phyloP scores from a whole-genome alignment of 2,329 filamentous ascomycete species.

The Macrophomina tecta region DNA sequence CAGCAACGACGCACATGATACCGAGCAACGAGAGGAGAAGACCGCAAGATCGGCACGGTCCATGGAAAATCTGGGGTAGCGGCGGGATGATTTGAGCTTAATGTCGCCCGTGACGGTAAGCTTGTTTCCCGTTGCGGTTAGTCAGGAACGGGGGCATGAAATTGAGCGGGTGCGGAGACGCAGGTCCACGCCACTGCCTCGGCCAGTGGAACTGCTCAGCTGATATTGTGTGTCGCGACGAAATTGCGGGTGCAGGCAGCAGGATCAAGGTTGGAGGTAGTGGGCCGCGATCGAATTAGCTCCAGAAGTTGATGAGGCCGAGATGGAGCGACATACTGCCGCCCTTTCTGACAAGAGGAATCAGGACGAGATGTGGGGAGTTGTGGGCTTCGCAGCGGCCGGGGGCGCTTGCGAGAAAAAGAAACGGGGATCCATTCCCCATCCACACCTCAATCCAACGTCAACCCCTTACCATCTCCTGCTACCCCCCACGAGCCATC shows the following conservation, averaged over 20 bases:
- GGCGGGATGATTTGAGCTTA: conserved; percentile 18
- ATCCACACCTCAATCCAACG: background rate
- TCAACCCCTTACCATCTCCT: background rate
- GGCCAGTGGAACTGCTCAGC: background rate
- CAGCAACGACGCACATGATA: conserved; percentile 1
- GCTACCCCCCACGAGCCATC: background rate
- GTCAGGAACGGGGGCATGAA: conserved; percentile 3
- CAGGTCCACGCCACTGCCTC: conserved; percentile 20
- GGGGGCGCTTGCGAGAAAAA: no score
- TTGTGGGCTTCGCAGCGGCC: background rate
- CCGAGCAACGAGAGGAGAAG: conserved; percentile 9
- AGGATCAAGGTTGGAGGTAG: background rate
- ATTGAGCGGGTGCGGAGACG: conserved; percentile 11
- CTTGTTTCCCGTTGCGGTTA: background rate
- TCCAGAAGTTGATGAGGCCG: background rate
- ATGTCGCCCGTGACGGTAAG: background rate
- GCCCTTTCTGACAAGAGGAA: background rate
- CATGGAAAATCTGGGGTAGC: conserved; percentile 19
- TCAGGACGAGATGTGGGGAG: background rate
- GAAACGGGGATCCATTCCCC: background rate
- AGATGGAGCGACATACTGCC: background rate
- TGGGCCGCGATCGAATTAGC: background rate
- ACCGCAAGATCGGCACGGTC: background rate
- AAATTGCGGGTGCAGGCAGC: background rate
- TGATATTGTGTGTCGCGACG: background rate